phyloP scores from a whole-genome alignment of 169 alveolate genomes.

The Theileria luwenshuni region DNA sequence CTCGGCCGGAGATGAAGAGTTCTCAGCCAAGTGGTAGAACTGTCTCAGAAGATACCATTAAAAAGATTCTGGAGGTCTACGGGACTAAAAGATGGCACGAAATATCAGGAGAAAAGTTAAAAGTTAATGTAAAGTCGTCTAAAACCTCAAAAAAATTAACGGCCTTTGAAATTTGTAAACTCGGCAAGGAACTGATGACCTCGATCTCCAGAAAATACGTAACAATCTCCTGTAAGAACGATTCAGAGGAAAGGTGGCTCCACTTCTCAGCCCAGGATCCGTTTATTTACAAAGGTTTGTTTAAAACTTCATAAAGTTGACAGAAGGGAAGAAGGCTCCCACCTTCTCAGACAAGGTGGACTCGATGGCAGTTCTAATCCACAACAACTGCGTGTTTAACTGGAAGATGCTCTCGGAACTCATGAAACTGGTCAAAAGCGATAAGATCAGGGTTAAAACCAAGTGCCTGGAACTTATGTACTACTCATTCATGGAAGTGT shows the following conservation, averaged over 20 bases:
- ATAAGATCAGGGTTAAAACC: constrained; percentile 43
- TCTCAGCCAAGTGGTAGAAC: constrained; percentile 26
- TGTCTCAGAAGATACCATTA: constrained; percentile 30
- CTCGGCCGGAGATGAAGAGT: not conserved
- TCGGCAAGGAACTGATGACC: constrained; percentile 51
- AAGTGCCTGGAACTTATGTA: constrained; percentile 45
- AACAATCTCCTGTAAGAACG: constrained; percentile 29
- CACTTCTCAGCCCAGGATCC: constrained; percentile 54
- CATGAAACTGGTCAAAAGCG: constrained; percentile 36
- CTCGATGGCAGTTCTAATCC: constrained; percentile 58
- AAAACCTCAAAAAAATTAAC: not conserved
- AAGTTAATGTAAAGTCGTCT: constrained; percentile 1
- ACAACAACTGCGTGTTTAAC: constrained; percentile 41
- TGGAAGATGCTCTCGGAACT: constrained; percentile 42
- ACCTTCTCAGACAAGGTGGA: constrained; percentile 55
- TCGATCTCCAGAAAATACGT: constrained; percentile 39
- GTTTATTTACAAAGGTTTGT: constrained; percentile 47
- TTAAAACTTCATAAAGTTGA: not conserved
- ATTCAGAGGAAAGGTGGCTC: constrained; percentile 57
- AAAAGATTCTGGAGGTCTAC: constrained; percentile 32
- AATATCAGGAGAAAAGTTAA: constrained; percentile 27
- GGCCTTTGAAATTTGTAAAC: constrained; percentile 26
- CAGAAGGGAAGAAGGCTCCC: constrained; percentile 43
- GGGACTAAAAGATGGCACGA: constrained; percentile 44
- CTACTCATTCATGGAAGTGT: constrained; percentile 50